Percentiles rank a stretch among this genome's conserved stretches.
Evolutionary conservation across 2,329 filamentous ascomycete species (phyloP).

Genomic region (Sphaceloma murrayae): DNA sequence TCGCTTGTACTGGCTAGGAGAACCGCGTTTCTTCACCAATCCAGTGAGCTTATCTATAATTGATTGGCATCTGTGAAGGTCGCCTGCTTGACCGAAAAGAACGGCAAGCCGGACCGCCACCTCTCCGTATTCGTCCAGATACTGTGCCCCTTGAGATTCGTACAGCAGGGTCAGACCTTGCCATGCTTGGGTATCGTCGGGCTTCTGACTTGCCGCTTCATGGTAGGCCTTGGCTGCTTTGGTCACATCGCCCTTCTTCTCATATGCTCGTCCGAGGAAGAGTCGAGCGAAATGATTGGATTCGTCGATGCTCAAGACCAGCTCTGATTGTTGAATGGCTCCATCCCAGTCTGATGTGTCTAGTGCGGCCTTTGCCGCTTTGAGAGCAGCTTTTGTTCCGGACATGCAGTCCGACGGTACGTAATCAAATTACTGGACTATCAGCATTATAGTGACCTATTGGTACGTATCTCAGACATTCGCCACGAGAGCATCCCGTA

Average conservation of each 20-base stretch:
- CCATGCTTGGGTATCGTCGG: slow-evolving; percentile 75
- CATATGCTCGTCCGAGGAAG: slow-evolving; percentile 77
- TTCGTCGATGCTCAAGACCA: slow-evolving; percentile 60
- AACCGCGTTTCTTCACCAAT: slow-evolving; percentile 63
- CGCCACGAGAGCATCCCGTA: too few relatives aligned
- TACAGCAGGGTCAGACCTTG: slow-evolving; percentile 81
- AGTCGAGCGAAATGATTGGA: slow-evolving; percentile 77
- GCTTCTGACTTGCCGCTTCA: slow-evolving; percentile 60
- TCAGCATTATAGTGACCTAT: too few relatives aligned
- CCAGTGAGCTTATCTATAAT: slow-evolving; percentile 71
- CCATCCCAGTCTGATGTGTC: slow-evolving; percentile 71
- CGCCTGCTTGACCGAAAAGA: slow-evolving; percentile 58
- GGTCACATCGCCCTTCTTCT: slow-evolving; percentile 61
- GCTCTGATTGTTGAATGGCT: slow-evolving; percentile 58
- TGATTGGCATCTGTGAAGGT: slow-evolving; percentile 48
- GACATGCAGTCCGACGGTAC: slow-evolving; percentile 29
- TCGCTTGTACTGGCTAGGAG: slow-evolving; percentile 61
- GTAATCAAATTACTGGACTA: neutral
- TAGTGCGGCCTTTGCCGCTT: slow-evolving; percentile 68
- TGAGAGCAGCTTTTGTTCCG: slow-evolving; percentile 61
- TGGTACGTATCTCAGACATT: too few relatives aligned
- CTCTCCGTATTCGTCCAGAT: slow-evolving; percentile 63
- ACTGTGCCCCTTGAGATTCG: slow-evolving; percentile 61
- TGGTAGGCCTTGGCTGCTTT: slow-evolving; percentile 70
- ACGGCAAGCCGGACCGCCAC: slow-evolving; percentile 65